Evolutionary conservation across 2,329 filamentous ascomycete genomes (phyloP).

Genomic region (Arthrinium phaeospermum): DNA sequence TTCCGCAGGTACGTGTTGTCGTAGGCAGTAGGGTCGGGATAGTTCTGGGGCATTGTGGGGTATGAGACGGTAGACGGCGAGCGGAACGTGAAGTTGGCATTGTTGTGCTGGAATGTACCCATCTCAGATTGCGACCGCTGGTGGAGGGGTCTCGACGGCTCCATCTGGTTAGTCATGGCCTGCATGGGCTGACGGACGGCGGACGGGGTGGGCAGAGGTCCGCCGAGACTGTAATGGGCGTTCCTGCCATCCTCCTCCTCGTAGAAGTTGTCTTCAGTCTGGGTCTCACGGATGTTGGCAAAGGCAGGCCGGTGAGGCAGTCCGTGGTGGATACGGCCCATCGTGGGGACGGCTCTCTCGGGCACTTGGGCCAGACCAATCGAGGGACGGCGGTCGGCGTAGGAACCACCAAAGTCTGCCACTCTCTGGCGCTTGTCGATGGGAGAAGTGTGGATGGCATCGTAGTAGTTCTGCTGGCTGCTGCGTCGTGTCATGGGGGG

Average conservation of each 20-base stretch:
- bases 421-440: constrained; percentile 38
- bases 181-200: constrained; percentile 31
- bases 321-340: constrained; percentile 31
- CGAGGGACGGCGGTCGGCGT: constrained; percentile 29
- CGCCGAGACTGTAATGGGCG: constrained; percentile 29
- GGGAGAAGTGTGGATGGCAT: constrained; percentile 28
- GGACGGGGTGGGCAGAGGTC: constrained; percentile 31
- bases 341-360: constrained; percentile 28
- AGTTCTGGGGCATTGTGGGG: constrained; percentile 27
- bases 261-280: constrained; percentile 37
- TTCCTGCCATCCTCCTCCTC: constrained; percentile 24
- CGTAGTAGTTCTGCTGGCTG: constrained; percentile 32
- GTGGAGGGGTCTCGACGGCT: constrained; percentile 31
- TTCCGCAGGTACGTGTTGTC: constrained; percentile 27
- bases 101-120: constrained; percentile 27
- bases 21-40: constrained; percentile 28
- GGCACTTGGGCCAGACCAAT: constrained; percentile 23
- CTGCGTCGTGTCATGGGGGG: constrained; percentile 35
- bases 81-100: constrained; percentile 27
- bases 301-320: constrained; percentile 41
- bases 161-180: constrained; percentile 30
- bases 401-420: constrained; percentile 29
- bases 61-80: constrained; percentile 26
- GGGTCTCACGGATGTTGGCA: constrained; percentile 41
- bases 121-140: constrained; percentile 40